Percentiles rank a stretch among this genome's conserved stretches.
phyloP scores from a whole-genome alignment of 176 grass and related monocot genomes.

The Olyra latifolia region DNA sequence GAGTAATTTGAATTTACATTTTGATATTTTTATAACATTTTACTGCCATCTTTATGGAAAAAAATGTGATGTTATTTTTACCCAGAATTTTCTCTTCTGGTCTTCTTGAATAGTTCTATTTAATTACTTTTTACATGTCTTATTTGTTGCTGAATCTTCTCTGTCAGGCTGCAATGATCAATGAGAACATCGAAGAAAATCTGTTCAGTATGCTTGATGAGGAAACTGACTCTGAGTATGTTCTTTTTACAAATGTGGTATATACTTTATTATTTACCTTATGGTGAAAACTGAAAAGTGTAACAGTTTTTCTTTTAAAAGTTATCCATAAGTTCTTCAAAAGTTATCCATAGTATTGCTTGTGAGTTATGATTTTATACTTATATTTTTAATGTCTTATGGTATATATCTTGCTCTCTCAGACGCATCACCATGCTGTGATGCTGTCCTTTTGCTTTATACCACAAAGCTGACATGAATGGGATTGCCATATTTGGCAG shows the following conservation, averaged over 20 bases:
- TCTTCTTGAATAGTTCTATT: not conserved
- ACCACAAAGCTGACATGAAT: constrained; percentile 4
- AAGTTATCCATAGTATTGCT: constrained; percentile 2
- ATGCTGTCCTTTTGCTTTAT: constrained; percentile 17
- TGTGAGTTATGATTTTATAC: not conserved
- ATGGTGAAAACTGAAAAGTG: not conserved
- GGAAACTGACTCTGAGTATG: constrained; percentile 96
- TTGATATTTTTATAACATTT: not conserved
- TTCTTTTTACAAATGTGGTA: constrained; percentile 27
- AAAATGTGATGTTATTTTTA: not conserved
- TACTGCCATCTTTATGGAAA: not conserved
- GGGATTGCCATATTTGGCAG: not conserved
- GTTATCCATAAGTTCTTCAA: not conserved
- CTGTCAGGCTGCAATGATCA: constrained; percentile 73
- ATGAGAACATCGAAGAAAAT: constrained; percentile 91
- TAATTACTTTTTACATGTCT: not conserved
- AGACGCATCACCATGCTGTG: not conserved
- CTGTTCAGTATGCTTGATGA: constrained; percentile 97
- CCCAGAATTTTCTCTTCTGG: not conserved
- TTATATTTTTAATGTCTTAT: not conserved
- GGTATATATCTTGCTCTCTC: constrained; percentile 18
- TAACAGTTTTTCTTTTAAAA: too few relatives aligned
- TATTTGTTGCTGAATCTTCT: constrained; percentile 33
- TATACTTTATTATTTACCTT: not conserved
- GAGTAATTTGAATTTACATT: constrained; percentile 5